Conservation (phyloP, 2,329 filamentous ascomycete genomes). For the Beauveria asiatica region DNA sequence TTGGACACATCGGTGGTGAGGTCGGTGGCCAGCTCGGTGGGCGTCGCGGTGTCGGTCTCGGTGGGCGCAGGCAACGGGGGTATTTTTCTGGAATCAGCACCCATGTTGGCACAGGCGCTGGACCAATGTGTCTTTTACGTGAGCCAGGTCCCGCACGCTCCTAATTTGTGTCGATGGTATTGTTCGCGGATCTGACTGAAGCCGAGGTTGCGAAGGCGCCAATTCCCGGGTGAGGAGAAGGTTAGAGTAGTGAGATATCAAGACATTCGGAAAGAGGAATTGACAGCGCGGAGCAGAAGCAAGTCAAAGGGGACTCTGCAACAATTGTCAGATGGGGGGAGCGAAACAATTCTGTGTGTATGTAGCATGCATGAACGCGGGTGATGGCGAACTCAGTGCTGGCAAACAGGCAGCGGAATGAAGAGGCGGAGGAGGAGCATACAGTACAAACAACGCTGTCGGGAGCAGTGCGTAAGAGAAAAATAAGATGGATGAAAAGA, state of each 20-base stretch:
- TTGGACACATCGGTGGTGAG: conserved; percentile 61
- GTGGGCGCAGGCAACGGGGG: conserved; percentile 72
- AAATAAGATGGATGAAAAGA: neutral
- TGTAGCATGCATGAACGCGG: neutral
- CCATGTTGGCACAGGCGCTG: conserved; percentile 34
- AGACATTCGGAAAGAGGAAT: conserved; percentile 6
- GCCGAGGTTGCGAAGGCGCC: neutral
- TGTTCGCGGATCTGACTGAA: neutral
- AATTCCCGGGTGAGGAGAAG: neutral
- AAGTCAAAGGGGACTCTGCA: conserved; percentile 4
- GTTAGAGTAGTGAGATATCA: neutral
- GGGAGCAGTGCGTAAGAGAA: neutral
- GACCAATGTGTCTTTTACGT: conserved; percentile 8
- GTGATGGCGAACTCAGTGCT: neutral
- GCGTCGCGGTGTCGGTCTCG: conserved; percentile 58
- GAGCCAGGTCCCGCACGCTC: neutral
- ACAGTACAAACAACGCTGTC: neutral
- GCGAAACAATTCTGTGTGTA: neutral
- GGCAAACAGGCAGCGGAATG: neutral
- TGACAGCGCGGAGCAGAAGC: neutral
- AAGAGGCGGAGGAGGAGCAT: neutral
- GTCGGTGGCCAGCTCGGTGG: conserved; percentile 58
- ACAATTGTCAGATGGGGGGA: neutral
- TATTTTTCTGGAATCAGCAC: conserved; percentile 45
- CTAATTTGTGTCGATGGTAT: neutral